phyloP scores from a whole-genome alignment of 2,329 filamentous ascomycete genomes.

The Zymoseptoria ardabiliae region DNA sequence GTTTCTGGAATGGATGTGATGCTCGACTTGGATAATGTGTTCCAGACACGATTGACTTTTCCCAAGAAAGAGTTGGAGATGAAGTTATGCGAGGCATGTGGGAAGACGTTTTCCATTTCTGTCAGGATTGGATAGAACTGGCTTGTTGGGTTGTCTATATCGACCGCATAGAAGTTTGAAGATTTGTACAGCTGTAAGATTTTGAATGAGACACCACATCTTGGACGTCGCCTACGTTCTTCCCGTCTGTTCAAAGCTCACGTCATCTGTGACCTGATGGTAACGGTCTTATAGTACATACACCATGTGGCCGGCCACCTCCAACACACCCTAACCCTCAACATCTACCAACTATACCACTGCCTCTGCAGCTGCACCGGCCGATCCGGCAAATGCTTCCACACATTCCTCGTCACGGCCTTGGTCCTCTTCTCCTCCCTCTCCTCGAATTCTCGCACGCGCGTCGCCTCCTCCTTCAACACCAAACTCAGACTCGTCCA shows the following conservation, averaged over 20 bases:
- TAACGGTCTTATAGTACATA: neutral
- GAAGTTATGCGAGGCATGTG: neutral
- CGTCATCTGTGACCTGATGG: neutral
- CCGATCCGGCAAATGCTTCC: conserved; percentile 82
- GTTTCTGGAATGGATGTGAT: neutral
- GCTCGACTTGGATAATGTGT: neutral
- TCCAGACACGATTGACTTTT: neutral
- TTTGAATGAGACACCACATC: neutral
- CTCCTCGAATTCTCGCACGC: conserved; percentile 73
- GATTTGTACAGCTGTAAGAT: neutral
- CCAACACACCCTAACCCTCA: neutral
- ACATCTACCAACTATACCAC: conserved; percentile 77
- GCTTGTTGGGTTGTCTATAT: neutral
- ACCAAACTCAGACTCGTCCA: conserved; percentile 69
- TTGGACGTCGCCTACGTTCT: neutral
- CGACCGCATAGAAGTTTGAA: neutral
- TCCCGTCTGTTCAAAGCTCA: neutral
- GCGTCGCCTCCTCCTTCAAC: conserved; percentile 88
- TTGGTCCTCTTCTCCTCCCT: conserved; percentile 66
- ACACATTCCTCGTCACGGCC: conserved; percentile 65
- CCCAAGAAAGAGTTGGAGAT: neutral
- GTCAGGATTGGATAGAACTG: neutral
- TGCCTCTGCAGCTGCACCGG: conserved; percentile 74
- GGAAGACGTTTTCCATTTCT: neutral
- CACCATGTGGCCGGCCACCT: neutral